A percentile compares a stretch with the other conserved stretches of the same genome.
phyloP scores from a whole-genome alignment of 352 stramenopile genomes.

The Phytopythium kandeliae region DNA sequence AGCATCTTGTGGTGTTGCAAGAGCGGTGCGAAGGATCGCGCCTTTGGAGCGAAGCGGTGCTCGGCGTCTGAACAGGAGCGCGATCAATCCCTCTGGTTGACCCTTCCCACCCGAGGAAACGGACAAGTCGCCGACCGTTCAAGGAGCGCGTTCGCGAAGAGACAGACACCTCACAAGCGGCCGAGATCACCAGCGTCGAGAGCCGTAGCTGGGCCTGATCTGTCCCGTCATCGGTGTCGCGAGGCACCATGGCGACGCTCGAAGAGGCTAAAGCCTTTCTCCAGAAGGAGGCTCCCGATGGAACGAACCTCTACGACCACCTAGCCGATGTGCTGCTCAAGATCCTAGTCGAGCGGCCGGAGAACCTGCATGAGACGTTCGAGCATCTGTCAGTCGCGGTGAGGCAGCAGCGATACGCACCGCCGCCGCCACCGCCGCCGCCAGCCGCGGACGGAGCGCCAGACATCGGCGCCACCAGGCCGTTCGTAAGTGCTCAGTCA shows the following conservation, averaged over 20 bases:
- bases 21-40: background rate
- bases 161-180: background rate
- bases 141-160: background rate
- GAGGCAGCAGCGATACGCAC: slow-evolving; percentile 71
- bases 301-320: slow-evolving; percentile 84
- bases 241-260: slow-evolving; percentile 50
- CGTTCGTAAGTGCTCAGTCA: slow-evolving; percentile 31
- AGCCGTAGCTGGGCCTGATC: background rate
- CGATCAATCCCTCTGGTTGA: background rate
- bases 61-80: background rate
- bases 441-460: slow-evolving; percentile 19
- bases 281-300: slow-evolving; percentile 67
- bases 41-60: background rate
- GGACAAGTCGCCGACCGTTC: slow-evolving; percentile 5
- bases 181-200: background rate
- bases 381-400: slow-evolving; percentile 83
- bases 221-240: background rate
- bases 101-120: background rate
- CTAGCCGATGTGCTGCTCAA: slow-evolving; percentile 84
- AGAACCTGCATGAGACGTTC: slow-evolving; percentile 82
- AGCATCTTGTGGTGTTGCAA: background rate
- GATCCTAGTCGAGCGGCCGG: slow-evolving; percentile 78
- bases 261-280: slow-evolving; percentile 88
- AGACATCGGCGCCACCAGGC: slow-evolving; percentile 35
- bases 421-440: slow-evolving; percentile 16